Conservation (phyloP, 1,284 basidiomycete species). For the Mycena sp. region DNA sequence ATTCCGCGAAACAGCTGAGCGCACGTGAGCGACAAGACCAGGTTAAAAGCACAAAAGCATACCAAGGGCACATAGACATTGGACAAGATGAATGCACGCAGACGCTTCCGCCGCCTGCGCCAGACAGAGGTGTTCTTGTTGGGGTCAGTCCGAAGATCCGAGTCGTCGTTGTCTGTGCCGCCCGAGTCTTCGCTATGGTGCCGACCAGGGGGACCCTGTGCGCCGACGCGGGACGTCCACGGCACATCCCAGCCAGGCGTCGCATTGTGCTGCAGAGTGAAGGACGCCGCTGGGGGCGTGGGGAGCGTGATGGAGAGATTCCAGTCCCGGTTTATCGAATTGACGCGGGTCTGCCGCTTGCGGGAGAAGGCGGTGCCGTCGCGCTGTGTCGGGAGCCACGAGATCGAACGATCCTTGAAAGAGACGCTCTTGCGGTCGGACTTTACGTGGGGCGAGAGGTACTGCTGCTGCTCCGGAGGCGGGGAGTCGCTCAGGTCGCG, state of each 20-base stretch:
- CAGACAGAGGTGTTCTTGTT: slow-evolving; percentile 49
- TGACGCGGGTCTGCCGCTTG: slow-evolving; percentile 22
- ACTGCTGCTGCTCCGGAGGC: slow-evolving; percentile 17
- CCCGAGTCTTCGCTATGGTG: slow-evolving; percentile 39
- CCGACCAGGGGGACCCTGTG: slow-evolving; percentile 46
- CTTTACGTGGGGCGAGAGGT: slow-evolving; percentile 33
- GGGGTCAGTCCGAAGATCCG: too few relatives aligned
- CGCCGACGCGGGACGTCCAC: slow-evolving; percentile 62
- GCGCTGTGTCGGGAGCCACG: slow-evolving; percentile 26
- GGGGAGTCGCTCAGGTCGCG: slow-evolving; percentile 33
- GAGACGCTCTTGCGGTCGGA: slow-evolving; percentile 42
- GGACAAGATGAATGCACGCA: slow-evolving; percentile 72
- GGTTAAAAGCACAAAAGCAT: slow-evolving; percentile 36
- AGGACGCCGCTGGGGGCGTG: slow-evolving; percentile 50
- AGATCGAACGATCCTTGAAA: slow-evolving; percentile 50
- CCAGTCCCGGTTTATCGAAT: slow-evolving; percentile 36
- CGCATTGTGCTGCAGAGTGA: slow-evolving; percentile 62
- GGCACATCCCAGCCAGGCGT: slow-evolving; percentile 76
- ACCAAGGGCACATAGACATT: slow-evolving; percentile 84
- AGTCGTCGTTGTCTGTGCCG: slow-evolving; percentile 43
- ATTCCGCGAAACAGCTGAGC: slow-evolving; percentile 82
- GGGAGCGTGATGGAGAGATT: slow-evolving; percentile 52
- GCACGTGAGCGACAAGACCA: slow-evolving; percentile 39
- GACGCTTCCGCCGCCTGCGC: slow-evolving; percentile 59
- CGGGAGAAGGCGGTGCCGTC: slow-evolving; percentile 17